Base-by-base conservation (phyloP, 306 rosid genomes). In the Ochetophila trinervis region DNA sequence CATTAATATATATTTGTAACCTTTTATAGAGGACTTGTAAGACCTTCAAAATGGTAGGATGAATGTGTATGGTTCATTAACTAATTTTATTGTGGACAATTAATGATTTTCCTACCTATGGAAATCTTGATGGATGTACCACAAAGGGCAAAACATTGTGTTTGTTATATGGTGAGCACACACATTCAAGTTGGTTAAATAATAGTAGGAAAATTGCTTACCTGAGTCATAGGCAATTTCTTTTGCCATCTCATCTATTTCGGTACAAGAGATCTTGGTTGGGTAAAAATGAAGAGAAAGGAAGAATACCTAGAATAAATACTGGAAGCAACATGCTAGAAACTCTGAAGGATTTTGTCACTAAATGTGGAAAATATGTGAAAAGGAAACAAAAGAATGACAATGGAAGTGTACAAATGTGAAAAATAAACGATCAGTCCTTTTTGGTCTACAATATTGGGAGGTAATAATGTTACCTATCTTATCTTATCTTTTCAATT, bases 91-190 rank as follows among this genome's bases (percentile, higher is more conserved):
- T 60, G 51, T 60, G 65, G 32, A 60, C 34, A 1, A 63, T 63
- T 17, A 49, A 4, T 49, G 45, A 63, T 10, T 30, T 48, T 27
- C 45, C 57, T 0, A 22, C 54, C 14, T 62, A 62, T 20, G 37
- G 22, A 17, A 62, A 64, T 45, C 53, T 64, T 6, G 37, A 6
- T 5, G 47, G 68, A n/a, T 64, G 40, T 64, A 16, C 58, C 17
- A 64, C 47, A 27, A 49, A 32, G 8, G 57, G 68, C 8, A 49
- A 50, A 36, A n/a, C 12, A 64, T 57, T 27, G 0, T 35, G 20
- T 35, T 50, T 22, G 6, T 0, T 50, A 1, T 49, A 45, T 7
- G 60, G 32, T 5, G 10, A 11, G 0, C 12, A 65, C 5, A 65
- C 60, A 2, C 23, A 13, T 19, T 9, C 37, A 18, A 10, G 6